Conservation (phyloP, 768 basidiomycete species). For the Mycena metata region DNA sequence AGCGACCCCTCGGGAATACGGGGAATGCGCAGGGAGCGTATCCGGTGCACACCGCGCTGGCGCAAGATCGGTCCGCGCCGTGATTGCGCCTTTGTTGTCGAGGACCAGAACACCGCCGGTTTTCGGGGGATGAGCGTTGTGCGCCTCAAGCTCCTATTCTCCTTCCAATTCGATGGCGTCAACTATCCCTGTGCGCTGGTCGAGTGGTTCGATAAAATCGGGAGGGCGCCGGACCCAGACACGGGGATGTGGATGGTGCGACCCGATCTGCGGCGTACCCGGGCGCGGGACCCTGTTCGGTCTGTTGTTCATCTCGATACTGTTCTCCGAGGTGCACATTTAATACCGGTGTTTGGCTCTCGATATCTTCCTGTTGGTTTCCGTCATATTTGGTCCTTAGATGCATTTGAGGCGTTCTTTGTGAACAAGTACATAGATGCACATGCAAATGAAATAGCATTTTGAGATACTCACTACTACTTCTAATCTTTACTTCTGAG, state of each 20-base stretch:
- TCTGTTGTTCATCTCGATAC: background rate
- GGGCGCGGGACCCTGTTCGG: background rate
- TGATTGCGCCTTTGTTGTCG: background rate
- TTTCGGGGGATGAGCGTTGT: no score
- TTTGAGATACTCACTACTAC: background rate
- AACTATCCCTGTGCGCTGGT: no score
- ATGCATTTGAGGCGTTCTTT: slow-evolving; percentile 2
- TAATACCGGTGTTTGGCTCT: background rate
- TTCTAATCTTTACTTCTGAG: background rate
- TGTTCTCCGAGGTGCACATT: background rate
- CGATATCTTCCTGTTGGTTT: slow-evolving; percentile 5
- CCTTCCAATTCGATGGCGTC: no score
- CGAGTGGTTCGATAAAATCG: no score
- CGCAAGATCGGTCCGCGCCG: slow-evolving; percentile 14
- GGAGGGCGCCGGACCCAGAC: no score
- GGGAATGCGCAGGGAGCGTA: slow-evolving; percentile 40
- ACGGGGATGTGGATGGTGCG: no score
- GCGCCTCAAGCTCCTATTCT: no score
- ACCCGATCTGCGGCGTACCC: background rate
- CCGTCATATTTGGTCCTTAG: background rate
- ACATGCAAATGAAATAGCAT: background rate
- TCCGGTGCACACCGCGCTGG: slow-evolving; percentile 40
- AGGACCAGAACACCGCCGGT: no score
- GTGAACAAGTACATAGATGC: slow-evolving; percentile 6
- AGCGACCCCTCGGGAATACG: slow-evolving; percentile 35